Percentiles rank a stretch among this genome's conserved stretches.
Conservation (phyloP, 2,329 filamentous ascomycete species). For the Emmonsiellopsis sp. region DNA sequence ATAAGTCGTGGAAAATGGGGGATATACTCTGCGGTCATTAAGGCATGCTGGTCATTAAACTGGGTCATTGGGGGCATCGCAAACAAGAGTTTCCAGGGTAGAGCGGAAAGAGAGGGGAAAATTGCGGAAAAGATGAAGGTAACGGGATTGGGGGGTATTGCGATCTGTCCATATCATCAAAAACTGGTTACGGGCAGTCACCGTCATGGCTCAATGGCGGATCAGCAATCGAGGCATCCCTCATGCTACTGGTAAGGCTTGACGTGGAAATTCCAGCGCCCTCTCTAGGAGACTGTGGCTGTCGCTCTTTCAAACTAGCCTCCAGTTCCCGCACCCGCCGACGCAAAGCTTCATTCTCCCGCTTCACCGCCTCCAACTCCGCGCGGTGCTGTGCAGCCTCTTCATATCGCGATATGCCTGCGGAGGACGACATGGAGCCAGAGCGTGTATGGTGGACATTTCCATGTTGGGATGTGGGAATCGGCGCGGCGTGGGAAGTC, state of each 20-base stretch:
- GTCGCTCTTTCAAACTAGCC: constrained; percentile 23
- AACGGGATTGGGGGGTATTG: no score
- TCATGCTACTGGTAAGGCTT: constrained; percentile 8
- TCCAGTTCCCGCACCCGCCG: constrained; percentile 37
- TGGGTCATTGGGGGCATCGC: neutral
- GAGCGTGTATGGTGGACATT: constrained; percentile 13
- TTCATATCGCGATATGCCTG: constrained; percentile 29
- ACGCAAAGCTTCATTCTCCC: constrained; percentile 38
- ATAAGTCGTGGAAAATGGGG: no score
- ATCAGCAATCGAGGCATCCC: constrained; percentile 10
- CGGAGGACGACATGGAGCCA: constrained; percentile 20
- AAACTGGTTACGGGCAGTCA: neutral
- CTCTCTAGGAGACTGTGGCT: constrained; percentile 8
- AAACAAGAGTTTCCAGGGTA: neutral
- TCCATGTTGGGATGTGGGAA: constrained; percentile 5
- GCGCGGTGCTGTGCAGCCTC: constrained; percentile 32
- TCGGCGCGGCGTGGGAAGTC: neutral
- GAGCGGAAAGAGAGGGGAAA: no score
- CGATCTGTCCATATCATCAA: no score
- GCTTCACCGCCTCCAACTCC: constrained; percentile 35
- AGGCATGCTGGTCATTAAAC: no score
- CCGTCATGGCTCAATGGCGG: constrained; percentile 2
- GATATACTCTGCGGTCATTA: neutral
- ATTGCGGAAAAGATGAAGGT: no score
- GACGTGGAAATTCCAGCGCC: constrained; percentile 5